Conservation (phyloP, 345 rosid genomes). For the Orychophragmus violaceus region DNA sequence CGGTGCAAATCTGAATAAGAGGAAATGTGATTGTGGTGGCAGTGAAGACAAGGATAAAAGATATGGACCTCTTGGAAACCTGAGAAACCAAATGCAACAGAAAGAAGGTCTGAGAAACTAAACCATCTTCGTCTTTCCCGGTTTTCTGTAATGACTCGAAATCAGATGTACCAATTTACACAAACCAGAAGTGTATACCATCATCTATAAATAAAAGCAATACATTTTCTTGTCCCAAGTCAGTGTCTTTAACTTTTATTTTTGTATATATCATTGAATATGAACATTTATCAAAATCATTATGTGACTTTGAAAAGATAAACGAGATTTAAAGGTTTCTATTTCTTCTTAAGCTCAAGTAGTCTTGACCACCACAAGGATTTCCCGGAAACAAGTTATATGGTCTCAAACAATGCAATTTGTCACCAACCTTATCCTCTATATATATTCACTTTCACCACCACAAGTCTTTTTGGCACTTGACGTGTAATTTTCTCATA, state of each 20-base stretch:
- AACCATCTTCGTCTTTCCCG: background rate
- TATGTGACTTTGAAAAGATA: background rate
- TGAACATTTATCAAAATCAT: background rate
- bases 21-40: constrained; percentile 60
- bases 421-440: constrained; percentile 15
- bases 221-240: background rate
- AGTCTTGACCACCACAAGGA: constrained; percentile 71
- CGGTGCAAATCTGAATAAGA: constrained; percentile 61
- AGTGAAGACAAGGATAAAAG: constrained; percentile 40
- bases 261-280: background rate
- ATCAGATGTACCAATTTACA: constrained; percentile 2
- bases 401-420: background rate
- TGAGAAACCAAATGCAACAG: constrained; percentile 54
- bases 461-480: constrained; percentile 1
- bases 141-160: background rate
- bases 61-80: constrained; percentile 59
- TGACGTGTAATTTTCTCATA: background rate
- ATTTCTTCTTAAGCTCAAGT: constrained; percentile 55
- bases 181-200: background rate
- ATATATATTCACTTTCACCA: background rate
- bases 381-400: constrained; percentile 3
- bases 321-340: background rate
- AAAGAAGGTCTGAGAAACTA: constrained; percentile 25
- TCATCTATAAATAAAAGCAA: background rate
- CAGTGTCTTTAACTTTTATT: too few species aligned